These are phyloP conservation scores for Epithemia pelagica DNA, from an alignment of 108 stramenopile species.

Conservation along the genomic window DNA sequence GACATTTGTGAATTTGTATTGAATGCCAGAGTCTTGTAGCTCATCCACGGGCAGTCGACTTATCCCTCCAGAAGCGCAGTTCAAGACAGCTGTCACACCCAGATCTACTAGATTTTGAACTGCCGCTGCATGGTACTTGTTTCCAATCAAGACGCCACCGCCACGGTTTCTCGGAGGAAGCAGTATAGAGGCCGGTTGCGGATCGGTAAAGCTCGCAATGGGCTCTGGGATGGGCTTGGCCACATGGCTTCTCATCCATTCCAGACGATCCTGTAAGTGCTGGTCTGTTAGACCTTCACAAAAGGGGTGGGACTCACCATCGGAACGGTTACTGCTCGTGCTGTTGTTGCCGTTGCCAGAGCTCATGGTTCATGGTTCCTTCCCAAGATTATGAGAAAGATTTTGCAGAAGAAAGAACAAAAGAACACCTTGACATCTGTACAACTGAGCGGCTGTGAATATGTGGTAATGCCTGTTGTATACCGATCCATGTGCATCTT, in stretches of 20 bases:
- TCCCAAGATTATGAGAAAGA: no score
- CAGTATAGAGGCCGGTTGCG: not conserved
- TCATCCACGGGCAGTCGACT: constrained; percentile 57
- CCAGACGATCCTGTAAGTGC: constrained; percentile 33
- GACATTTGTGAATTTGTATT: constrained; percentile 66
- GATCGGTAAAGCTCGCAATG: constrained; percentile 23
- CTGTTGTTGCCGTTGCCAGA: no score
- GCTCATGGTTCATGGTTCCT: no score
- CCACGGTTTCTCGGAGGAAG: constrained; percentile 2
- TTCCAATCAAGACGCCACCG: constrained; percentile 52
- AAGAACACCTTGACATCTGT: no score
- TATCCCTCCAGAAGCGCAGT: constrained; percentile 72
- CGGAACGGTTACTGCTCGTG: no score
- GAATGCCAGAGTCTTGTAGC: constrained; percentile 47
- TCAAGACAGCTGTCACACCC: constrained; percentile 65
- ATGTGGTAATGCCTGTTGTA: no score
- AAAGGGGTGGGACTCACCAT: not conserved
- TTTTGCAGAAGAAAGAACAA: no score
- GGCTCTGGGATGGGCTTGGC: constrained; percentile 40
- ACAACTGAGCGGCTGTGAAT: no score
- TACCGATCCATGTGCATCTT: no score
- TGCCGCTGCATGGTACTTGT: constrained; percentile 47
- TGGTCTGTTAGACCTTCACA: constrained; percentile 7
- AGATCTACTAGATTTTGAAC: constrained; percentile 26
- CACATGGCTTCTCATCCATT: constrained; percentile 39